Conservation (phyloP, 768 basidiomycete genomes). For the Serendipita sp. region DNA sequence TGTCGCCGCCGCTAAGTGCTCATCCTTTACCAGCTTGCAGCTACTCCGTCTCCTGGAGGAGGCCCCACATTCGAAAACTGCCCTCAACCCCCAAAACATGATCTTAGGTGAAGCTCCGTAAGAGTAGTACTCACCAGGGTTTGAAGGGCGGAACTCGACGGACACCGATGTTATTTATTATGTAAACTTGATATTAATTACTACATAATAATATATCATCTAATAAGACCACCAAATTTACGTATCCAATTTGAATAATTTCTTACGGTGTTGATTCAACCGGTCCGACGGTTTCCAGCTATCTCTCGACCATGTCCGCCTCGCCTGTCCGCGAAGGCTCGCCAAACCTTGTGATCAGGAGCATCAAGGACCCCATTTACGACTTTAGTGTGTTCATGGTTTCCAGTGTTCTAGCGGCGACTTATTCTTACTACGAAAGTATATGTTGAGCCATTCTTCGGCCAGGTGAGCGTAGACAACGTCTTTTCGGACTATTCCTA, state of each 20-base stretch:
- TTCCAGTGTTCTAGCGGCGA: background rate
- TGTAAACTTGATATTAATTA: too few relatives aligned
- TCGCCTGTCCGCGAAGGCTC: too few relatives aligned
- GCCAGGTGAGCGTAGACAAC: background rate
- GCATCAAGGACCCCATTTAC: constrained; percentile 27
- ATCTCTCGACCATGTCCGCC: too few relatives aligned
- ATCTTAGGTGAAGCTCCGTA: background rate
- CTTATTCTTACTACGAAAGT: background rate
- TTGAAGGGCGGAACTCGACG: too few relatives aligned
- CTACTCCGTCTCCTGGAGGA: background rate
- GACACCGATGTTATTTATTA: too few relatives aligned
- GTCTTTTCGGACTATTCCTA: background rate
- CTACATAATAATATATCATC: too few relatives aligned
- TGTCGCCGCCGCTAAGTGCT: background rate
- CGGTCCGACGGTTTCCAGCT: background rate
- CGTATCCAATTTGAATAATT: too few relatives aligned
- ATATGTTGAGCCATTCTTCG: background rate
- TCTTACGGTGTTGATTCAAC: background rate
- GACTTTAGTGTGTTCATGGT: constrained; percentile 23
- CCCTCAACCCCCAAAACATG: background rate
- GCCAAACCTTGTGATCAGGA: background rate
- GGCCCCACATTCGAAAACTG: constrained; percentile 3
- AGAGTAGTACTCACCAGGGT: background rate
- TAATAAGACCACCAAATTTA: too few relatives aligned
- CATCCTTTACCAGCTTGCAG: background rate